These are phyloP conservation scores for Sclerotinia trifoliorum DNA, from an alignment of 2,329 filamentous ascomycete genomes.

Conservation along the genomic window DNA sequence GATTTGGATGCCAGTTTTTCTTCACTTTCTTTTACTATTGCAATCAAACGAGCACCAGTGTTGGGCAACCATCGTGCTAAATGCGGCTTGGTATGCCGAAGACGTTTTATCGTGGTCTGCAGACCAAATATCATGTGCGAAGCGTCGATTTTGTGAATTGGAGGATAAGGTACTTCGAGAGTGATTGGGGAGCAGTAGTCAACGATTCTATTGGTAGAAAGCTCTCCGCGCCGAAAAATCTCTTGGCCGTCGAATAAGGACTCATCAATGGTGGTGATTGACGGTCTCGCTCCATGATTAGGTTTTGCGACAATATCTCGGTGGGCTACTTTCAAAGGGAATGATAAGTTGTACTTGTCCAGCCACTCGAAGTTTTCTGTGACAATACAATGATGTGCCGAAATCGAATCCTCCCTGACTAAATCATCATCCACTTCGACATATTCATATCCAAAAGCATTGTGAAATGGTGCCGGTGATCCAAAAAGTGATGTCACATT, in stretches of 20 bases:
- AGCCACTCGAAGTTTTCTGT: slow-evolving; percentile 13
- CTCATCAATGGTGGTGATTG: slow-evolving; percentile 33
- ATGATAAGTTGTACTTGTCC: slow-evolving; percentile 33
- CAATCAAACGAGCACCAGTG: slow-evolving; percentile 35
- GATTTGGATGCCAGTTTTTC: slow-evolving; percentile 31
- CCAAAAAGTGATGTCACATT: slow-evolving; percentile 7
- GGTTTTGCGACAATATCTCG: slow-evolving; percentile 35
- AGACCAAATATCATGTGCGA: slow-evolving; percentile 53
- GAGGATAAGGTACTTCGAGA: slow-evolving; percentile 33
- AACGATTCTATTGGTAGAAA: slow-evolving; percentile 27
- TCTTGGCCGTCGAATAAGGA: slow-evolving; percentile 34
- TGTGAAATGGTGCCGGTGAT: not conserved
- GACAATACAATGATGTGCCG: not conserved
- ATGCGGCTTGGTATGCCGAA: slow-evolving; percentile 37
- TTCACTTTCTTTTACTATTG: slow-evolving; percentile 38
- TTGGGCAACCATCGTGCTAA: slow-evolving; percentile 38
- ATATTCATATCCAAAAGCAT: not conserved
- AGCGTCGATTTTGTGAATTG: slow-evolving; percentile 43
- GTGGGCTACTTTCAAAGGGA: slow-evolving; percentile 36
- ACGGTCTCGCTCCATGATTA: slow-evolving; percentile 26
- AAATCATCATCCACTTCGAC: not conserved
- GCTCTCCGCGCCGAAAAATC: slow-evolving; percentile 28
- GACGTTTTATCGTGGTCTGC: slow-evolving; percentile 36
- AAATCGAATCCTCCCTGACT: not conserved
- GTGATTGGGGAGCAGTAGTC: slow-evolving; percentile 32